These are phyloP conservation scores for Diaporthe vaccinii DNA, from an alignment of 2,329 filamentous ascomycete genomes.

Conservation along the genomic window DNA sequence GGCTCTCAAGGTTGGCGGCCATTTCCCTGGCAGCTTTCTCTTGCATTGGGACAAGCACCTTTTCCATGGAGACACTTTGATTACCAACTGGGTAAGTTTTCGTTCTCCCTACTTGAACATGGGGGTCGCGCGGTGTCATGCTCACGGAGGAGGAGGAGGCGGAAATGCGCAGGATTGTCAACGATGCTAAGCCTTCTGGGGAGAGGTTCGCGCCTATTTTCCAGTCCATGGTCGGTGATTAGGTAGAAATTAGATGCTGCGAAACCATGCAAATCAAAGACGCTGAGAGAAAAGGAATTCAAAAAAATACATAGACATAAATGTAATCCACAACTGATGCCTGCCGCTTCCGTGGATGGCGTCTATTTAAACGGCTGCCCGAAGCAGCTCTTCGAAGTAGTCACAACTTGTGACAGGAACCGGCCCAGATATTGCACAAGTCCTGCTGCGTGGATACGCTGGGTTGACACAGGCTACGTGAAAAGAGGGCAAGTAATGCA, in stretches of 20 bases:
- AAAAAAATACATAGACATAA: background rate
- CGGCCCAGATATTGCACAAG: background rate
- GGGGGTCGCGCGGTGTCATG: constrained; percentile 50
- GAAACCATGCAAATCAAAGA: background rate
- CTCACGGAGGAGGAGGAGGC: constrained; percentile 51
- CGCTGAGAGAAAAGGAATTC: background rate
- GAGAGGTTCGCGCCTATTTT: constrained; percentile 47
- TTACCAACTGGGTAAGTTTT: background rate
- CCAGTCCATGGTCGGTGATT: constrained; percentile 28
- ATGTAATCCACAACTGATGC: background rate
- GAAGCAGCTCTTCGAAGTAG: background rate
- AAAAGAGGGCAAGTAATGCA: background rate
- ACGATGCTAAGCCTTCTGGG: constrained; percentile 52
- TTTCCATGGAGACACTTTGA: constrained; percentile 4
- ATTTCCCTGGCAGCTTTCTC: constrained; percentile 1
- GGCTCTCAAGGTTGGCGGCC: background rate
- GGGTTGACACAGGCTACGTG: background rate
- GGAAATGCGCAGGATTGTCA: constrained; percentile 52
- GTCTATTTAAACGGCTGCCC: background rate
- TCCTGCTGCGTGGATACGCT: background rate
- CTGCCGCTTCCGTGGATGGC: background rate
- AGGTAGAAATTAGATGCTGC: background rate
- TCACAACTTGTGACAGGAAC: background rate
- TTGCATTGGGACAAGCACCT: background rate
- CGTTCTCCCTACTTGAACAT: background rate